Evolutionary conservation across 2,329 filamentous ascomycete species (phyloP), one percentile per base, ranked within the genome.

Genomic region (Fusarium sp.): DNA sequence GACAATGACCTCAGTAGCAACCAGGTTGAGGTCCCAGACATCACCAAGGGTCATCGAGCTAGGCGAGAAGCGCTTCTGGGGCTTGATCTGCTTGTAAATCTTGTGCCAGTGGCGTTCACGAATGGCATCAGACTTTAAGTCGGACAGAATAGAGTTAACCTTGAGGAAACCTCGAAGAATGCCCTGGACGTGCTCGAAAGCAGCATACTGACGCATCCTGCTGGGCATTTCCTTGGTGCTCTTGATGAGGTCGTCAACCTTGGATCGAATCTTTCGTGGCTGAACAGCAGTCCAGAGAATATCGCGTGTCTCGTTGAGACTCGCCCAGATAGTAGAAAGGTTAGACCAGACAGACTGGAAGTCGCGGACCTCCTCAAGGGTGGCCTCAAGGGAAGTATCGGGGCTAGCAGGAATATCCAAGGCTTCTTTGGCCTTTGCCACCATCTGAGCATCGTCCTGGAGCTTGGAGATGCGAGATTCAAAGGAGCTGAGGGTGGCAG

Each of bases 151-250:
- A 13, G 92, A 88, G 80, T 98, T 99, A 77, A 97, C 94, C 82
- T 98, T 98, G 73, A 98, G 88, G 58, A 97, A 89, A 71, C 95
- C 92, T 52, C 95, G 93, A 45, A 99, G 89, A 34, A 97, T 93
- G 73, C 91, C 94, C 81, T 99, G 97, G 42, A 99, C 95, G 80
- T 99, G 96, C 83, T 99, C 97, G 81, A 99, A 99, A n/a, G 97
- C 97, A 77, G 97, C 96, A 82, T 99, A 99, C 80, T 99, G 97
- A 70, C 97, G 92, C 96, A 99, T 98, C 69, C 96, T 92, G 83
- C 95, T 98, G 0, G 97, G 96, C 96, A 99, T 98, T 72, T 98
- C 96, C 85, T 98, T 98, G 38, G 95, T 98, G 89, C 97, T 97
- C 86, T 98, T 98, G 82, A 98, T 94, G 62, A 98, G 89, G 57